Evolutionary conservation across 2,329 filamentous ascomycete species (phyloP).

Genomic region (Alternaria triticimaculans): DNA sequence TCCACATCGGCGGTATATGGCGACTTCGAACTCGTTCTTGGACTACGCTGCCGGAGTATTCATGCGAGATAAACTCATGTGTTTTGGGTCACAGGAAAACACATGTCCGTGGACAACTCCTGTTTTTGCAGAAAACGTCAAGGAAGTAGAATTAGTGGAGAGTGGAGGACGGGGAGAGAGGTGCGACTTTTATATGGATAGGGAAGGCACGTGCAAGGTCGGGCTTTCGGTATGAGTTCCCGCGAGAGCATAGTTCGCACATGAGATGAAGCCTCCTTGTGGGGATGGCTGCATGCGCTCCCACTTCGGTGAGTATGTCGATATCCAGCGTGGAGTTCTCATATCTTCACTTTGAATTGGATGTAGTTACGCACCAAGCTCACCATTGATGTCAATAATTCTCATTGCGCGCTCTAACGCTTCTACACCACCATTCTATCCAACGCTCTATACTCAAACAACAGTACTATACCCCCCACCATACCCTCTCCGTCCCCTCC

Average conservation of each 20-base stretch:
- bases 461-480: conserved; percentile 48
- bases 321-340: too few relatives aligned
- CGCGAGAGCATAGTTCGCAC: not conserved
- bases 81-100: not conserved
- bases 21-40: not conserved
- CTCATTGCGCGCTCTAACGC: not conserved
- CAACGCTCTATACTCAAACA: conserved; percentile 37
- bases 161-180: not conserved
- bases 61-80: too few relatives aligned
- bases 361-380: not conserved
- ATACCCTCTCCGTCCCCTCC: conserved; percentile 40
- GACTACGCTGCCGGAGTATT: too few relatives aligned
- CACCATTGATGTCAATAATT: not conserved
- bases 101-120: not conserved
- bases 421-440: not conserved
- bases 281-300: not conserved
- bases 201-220: fast-evolving
- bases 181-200: not conserved
- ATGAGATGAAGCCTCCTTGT: fast-evolving
- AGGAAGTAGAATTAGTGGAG: not conserved
- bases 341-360: fast-evolving
- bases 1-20: not conserved
- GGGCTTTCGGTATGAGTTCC: not conserved
- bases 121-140: not conserved
- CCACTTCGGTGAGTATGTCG: not conserved